Evolutionary conservation across 2,329 filamentous ascomycete species (phyloP).

Genomic region (Xylariaceae sp.): DNA sequence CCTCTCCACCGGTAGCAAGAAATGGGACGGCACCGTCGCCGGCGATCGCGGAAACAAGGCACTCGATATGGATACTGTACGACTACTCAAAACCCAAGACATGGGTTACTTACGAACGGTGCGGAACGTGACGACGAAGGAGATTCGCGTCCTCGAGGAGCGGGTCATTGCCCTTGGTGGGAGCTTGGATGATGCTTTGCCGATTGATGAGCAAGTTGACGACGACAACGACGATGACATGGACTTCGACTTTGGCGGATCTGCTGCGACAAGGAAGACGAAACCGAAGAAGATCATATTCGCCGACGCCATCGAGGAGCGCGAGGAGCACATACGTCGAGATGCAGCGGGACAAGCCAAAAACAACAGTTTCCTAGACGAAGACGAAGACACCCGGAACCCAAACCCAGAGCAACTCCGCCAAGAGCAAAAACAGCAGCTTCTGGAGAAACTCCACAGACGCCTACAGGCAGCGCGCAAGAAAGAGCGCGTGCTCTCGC

Average conservation of each 20-base stretch:
- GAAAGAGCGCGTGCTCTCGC: conserved; percentile 51
- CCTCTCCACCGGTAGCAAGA: conserved; percentile 47
- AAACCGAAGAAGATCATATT: conserved; percentile 51
- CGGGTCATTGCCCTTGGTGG: conserved; percentile 44
- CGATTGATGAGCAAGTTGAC: conserved; percentile 14
- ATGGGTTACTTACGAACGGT: conserved; percentile 61
- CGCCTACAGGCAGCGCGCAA: conserved; percentile 49
- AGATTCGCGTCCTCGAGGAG: conserved; percentile 53
- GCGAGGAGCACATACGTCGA: conserved; percentile 27
- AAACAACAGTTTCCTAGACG: conserved; percentile 35
- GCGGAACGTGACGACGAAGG: conserved; percentile 56
- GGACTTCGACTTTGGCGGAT: conserved; percentile 29
- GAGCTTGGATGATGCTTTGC: conserved; percentile 20
- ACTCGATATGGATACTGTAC: conserved; percentile 53
- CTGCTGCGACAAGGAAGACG: conserved; percentile 15
- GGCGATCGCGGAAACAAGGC: conserved; percentile 55
- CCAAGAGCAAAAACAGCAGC: conserved; percentile 38
- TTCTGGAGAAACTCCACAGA: conserved; percentile 42
- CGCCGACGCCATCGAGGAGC: conserved; percentile 37
- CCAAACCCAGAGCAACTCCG: conserved; percentile 33
- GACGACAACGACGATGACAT: conserved; percentile 29
- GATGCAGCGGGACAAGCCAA: conserved; percentile 23
- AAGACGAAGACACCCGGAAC: too few relatives aligned
- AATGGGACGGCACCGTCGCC: conserved; percentile 52
- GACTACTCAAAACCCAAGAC: conserved; percentile 67